A percentile compares a stretch with the other conserved stretches of the same genome.
Conservation (phyloP, 345 rosid genomes). For the Corymbia maculata region DNA sequence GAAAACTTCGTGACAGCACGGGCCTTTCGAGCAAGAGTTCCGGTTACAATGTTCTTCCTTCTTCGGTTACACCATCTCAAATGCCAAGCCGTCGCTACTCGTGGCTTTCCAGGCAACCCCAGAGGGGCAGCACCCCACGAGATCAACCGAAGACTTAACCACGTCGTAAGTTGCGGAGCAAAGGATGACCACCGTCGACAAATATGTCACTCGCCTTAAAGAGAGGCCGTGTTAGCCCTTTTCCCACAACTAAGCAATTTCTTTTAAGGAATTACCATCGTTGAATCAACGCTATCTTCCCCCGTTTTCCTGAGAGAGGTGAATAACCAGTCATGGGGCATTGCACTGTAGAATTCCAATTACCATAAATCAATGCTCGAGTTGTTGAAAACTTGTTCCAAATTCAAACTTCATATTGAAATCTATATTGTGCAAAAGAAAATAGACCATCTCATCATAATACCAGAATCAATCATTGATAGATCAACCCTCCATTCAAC, state of each 20-base stretch:
- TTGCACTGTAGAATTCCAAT: neutral
- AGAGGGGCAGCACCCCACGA: neutral
- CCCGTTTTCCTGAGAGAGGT: too few relatives aligned
- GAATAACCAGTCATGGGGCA: neutral
- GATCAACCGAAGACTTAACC: neutral
- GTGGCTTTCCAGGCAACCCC: neutral
- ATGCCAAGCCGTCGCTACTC: too few relatives aligned
- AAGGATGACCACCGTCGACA: neutral
- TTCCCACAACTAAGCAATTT: neutral
- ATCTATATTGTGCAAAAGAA: neutral
- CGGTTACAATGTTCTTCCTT: too few relatives aligned
- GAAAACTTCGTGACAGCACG: too few relatives aligned
- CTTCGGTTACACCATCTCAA: too few relatives aligned
- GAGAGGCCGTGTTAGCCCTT: neutral
- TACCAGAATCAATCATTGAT: accelerated
- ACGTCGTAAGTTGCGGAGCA: neutral
- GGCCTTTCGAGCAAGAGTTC: too few relatives aligned
- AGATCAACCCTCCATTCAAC: neutral
- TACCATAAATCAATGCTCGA: neutral
- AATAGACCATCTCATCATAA: neutral
- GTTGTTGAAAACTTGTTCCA: too few relatives aligned
- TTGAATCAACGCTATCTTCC: too few relatives aligned
- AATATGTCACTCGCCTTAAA: neutral
- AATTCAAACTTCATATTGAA: too few relatives aligned
- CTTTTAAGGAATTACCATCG: neutral